Conservation (phyloP, 1,284 basidiomycete species). For the Leccinum fallax region DNA sequence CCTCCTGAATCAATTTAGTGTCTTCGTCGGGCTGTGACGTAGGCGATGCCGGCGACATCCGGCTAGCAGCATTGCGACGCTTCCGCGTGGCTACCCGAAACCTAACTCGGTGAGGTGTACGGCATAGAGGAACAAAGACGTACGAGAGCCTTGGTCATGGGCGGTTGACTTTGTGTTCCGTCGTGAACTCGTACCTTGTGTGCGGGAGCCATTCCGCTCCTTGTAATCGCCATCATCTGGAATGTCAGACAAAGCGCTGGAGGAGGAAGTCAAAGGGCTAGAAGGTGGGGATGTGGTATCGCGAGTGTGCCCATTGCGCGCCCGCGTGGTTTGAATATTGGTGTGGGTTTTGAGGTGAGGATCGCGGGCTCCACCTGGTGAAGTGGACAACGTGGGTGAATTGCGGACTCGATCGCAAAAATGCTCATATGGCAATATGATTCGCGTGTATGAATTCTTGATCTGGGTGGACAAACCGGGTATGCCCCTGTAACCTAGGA, state of each 20-base stretch:
- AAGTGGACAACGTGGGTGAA: constrained; percentile 52
- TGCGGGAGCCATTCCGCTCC: constrained; percentile 40
- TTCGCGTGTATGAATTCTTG: constrained; percentile 86
- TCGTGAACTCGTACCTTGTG: constrained; percentile 38
- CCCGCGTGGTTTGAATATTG: constrained; percentile 44
- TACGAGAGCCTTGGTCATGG: constrained; percentile 43
- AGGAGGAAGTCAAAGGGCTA: constrained; percentile 67
- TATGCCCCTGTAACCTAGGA: constrained; percentile 81
- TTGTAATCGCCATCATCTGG: constrained; percentile 70
- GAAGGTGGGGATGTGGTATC: constrained; percentile 54
- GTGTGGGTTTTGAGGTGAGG: constrained; percentile 46
- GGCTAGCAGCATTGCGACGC: constrained; percentile 32
- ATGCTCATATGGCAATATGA: constrained; percentile 93
- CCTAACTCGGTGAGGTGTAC: constrained; percentile 21
- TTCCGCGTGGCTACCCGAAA: constrained; percentile 39
- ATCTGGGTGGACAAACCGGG: constrained; percentile 86
- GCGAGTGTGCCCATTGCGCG: constrained; percentile 39
- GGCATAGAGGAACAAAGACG: constrained; percentile 22
- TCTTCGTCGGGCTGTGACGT: constrained; percentile 50
- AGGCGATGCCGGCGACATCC: constrained; percentile 43
- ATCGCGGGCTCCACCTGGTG: constrained; percentile 40
- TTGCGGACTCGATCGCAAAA: constrained; percentile 80
- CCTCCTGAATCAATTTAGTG: constrained; percentile 51
- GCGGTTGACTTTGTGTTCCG: constrained; percentile 48
- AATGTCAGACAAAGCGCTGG: constrained; percentile 78